Evolutionary conservation across 176 grass and related monocot species (phyloP), one percentile per base, ranked within the genome.

Genomic region (Ensete ventricosum): DNA sequence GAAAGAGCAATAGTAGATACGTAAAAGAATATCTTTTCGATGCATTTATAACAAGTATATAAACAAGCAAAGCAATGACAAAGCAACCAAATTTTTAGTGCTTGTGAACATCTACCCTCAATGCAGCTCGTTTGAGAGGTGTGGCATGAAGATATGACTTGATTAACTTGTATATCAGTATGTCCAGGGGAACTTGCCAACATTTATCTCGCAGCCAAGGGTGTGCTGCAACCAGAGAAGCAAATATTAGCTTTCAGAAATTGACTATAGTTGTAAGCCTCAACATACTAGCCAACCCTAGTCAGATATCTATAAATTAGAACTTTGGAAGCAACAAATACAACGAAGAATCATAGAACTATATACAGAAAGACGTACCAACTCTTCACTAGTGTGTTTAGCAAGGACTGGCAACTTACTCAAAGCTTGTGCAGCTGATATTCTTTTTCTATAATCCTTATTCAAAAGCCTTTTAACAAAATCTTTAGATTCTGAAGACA

Each of bases 381-480:
- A 17, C n/a, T 16, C 20, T 25, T 77, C 6, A 64, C 7, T 23
- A 52, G 52, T 34, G 67, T 17, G 3, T 67, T 20, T 69, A 14
- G 65, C 14, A 12, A 66, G 19, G 34, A 71, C 5, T 16, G 52
- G 11, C 14, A 73, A 64, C 13, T 73, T 80, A 80, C 78, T 63
- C 54, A 80, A 43, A 62, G 78, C 78, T n/a, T 80, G 78, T 50
- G 69, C 78, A 62, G 78, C 78, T n/a, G 78, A 73, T 69, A 80
- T 80, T 63, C 78, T 72, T 73, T 80, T 80, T 49, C 68, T 80
- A 5, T 80, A 73, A 23, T 80, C 78, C 78, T 80, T 80, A 27
- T 80, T 73, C 21, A 80, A n/a, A 73, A 80, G 69, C 20, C 78
- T 80, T 63, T 24, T 80, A 6, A 80, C 78, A 80, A 80, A 80